These are phyloP conservation scores for Adenanthera pavonina DNA, from an alignment of 306 rosid genomes.

Conservation along the genomic window DNA sequence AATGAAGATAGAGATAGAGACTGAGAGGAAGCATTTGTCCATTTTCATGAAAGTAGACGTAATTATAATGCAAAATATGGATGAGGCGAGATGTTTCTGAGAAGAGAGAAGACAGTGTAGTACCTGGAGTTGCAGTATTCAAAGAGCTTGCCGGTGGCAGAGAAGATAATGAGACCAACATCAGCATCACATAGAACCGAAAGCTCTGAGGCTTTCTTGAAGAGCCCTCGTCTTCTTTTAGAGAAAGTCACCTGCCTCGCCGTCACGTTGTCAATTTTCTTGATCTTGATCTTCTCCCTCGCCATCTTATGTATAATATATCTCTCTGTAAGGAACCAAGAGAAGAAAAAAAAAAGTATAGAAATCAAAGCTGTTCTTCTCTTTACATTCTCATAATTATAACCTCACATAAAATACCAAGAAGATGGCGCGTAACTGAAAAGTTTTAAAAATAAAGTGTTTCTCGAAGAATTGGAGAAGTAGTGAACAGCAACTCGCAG, in stretches of 20 bases:
- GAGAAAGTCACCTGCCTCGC: slow-evolving; percentile 57
- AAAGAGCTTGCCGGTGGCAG: slow-evolving; percentile 46
- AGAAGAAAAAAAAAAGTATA: background rate
- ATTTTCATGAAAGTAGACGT: background rate
- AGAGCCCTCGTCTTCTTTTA: slow-evolving; percentile 48
- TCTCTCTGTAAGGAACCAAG: background rate
- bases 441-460: background rate
- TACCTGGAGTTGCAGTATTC: slow-evolving; percentile 46
- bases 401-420: background rate
- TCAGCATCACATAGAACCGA: slow-evolving; percentile 51
- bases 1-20: background rate
- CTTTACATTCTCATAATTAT: background rate
- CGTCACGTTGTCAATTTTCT: slow-evolving; percentile 48
- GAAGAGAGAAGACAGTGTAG: background rate
- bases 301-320: slow-evolving; percentile 26
- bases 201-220: slow-evolving; percentile 52
- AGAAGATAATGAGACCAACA: slow-evolving; percentile 47
- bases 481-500: background rate
- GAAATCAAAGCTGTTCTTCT: background rate
- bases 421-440: background rate
- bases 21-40: background rate
- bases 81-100: background rate
- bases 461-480: background rate
- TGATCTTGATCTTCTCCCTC: slow-evolving; percentile 45
- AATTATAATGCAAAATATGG: background rate